Percentiles rank a stretch among this genome's conserved stretches.
Conservation (phyloP, 2,329 filamentous ascomycete species). For the Knoxdaviesia proteae region DNA sequence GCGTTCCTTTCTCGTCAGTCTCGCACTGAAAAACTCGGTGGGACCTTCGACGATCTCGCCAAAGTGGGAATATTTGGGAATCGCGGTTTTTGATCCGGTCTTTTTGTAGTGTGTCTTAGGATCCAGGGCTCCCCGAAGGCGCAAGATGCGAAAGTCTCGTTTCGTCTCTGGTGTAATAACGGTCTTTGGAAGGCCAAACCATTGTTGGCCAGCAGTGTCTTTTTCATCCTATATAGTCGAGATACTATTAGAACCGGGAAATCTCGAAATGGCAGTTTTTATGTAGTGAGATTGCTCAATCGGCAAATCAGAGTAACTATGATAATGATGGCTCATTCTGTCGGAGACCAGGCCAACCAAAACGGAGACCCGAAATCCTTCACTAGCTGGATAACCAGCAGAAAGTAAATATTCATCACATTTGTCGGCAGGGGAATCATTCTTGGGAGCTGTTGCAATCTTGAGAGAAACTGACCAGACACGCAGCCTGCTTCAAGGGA, state of each 20-base stretch:
- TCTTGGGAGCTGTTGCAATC: too few species aligned
- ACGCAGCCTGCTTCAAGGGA: too few species aligned
- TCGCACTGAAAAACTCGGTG: conserved; percentile 65
- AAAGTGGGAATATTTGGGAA: conserved; percentile 53
- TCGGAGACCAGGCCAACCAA: conserved; percentile 32
- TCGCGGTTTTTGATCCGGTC: conserved; percentile 6
- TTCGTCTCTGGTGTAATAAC: conserved; percentile 69
- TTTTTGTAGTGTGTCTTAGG: conserved; percentile 86
- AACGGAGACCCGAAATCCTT: conserved; percentile 12
- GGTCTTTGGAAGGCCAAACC: conserved; percentile 78
- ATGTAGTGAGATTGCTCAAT: background rate
- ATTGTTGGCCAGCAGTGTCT: conserved; percentile 52
- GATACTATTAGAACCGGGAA: too few species aligned
- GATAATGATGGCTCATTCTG: conserved; percentile 33
- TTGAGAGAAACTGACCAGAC: too few species aligned
- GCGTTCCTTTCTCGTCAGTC: conserved; percentile 69
- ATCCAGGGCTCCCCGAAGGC: conserved; percentile 76
- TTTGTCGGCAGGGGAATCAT: too few species aligned
- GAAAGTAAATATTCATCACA: too few species aligned
- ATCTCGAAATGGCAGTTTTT: conserved; percentile 1
- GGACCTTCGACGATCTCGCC: conserved; percentile 77
- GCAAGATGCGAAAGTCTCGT: conserved; percentile 70
- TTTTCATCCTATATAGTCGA: background rate
- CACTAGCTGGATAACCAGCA: too few species aligned
- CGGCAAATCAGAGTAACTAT: conserved; percentile 54